These are phyloP conservation scores for Sugiyamaella japonica DNA, from an alignment of 1,139 yeast genomes.

Conservation along the genomic window DNA sequence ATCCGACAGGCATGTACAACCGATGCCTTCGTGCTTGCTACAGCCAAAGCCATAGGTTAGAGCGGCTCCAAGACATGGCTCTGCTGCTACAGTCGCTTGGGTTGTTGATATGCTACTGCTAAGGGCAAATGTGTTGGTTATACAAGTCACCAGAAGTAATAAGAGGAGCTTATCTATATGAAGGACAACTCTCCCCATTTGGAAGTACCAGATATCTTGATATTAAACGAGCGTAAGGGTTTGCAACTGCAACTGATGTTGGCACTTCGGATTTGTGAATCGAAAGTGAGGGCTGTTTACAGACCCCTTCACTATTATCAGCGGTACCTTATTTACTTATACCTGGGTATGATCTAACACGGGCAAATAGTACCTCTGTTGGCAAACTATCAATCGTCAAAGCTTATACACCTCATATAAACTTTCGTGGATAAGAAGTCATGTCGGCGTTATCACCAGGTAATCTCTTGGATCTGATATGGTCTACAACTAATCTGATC, in stretches of 20 bases:
- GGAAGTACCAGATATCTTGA: not conserved
- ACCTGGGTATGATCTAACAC: not conserved
- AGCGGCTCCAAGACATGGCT: conserved; percentile 14
- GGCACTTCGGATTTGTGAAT: not conserved
- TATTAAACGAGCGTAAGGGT: no score
- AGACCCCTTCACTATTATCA: not conserved
- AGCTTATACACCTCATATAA: conserved; percentile 9
- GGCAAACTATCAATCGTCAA: conserved; percentile 3
- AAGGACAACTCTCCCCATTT: not conserved
- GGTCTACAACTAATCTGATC: conserved; percentile 8
- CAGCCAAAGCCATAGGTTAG: conserved; percentile 11
- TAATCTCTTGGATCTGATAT: conserved; percentile 6
- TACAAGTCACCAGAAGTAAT: not conserved
- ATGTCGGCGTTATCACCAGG: conserved; percentile 3
- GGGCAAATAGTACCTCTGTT: conserved; percentile 1
- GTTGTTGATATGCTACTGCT: not conserved
- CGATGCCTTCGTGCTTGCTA: conserved; percentile 1
- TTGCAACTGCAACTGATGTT: not conserved
- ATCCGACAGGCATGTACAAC: conserved; percentile 3
- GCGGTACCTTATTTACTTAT: conserved; percentile 6
- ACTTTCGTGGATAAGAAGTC: conserved; percentile 6
- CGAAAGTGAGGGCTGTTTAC: not conserved
- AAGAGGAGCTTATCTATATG: not conserved
- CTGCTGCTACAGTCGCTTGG: not conserved
- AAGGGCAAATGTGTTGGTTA: not conserved